phyloP scores from a whole-genome alignment of 345 rosid species.

The Gossypium sturtianum region DNA sequence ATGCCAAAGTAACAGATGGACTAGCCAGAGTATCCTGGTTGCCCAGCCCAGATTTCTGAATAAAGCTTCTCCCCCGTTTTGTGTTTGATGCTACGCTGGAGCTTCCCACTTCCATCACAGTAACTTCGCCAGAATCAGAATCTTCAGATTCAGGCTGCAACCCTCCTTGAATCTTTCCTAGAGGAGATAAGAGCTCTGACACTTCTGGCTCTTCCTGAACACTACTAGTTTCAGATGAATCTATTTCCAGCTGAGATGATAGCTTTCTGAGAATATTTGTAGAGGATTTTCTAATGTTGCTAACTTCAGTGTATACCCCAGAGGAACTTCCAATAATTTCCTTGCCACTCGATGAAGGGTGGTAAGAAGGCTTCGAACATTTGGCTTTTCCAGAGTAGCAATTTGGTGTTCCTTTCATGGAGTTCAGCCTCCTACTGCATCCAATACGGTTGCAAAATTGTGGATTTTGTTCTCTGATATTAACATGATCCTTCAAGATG shows the following conservation, averaged over 20 bases:
- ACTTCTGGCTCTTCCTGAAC: constrained; percentile 49
- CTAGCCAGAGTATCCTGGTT: constrained; percentile 30
- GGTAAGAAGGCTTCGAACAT: constrained; percentile 41
- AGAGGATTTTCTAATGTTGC: constrained; percentile 26
- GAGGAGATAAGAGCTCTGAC: constrained; percentile 25
- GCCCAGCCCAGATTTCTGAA: constrained; percentile 39
- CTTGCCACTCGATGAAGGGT: constrained; percentile 50
- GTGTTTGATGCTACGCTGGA: constrained; percentile 44
- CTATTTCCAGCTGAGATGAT: constrained; percentile 37
- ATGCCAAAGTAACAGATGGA: constrained; percentile 31
- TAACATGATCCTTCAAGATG: constrained; percentile 5
- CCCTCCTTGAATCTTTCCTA: constrained; percentile 42
- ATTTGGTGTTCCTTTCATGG: constrained; percentile 41
- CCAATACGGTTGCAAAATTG: constrained; percentile 13
- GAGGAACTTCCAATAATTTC: constrained; percentile 69
- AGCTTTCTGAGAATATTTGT: constrained; percentile 39
- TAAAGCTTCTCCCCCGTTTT: constrained; percentile 37
- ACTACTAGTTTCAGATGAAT: constrained; percentile 24
- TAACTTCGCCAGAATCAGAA: constrained; percentile 24
- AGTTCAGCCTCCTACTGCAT: constrained; percentile 49
- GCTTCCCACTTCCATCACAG: constrained; percentile 36
- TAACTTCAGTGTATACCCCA: constrained; percentile 30
- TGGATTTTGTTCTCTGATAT: background rate
- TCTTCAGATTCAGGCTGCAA: constrained; percentile 26
- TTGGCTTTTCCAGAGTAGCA: constrained; percentile 48